phyloP scores from a whole-genome alignment of 192 early-diverging fungal genomes.

The Chytriomyces sp. region DNA sequence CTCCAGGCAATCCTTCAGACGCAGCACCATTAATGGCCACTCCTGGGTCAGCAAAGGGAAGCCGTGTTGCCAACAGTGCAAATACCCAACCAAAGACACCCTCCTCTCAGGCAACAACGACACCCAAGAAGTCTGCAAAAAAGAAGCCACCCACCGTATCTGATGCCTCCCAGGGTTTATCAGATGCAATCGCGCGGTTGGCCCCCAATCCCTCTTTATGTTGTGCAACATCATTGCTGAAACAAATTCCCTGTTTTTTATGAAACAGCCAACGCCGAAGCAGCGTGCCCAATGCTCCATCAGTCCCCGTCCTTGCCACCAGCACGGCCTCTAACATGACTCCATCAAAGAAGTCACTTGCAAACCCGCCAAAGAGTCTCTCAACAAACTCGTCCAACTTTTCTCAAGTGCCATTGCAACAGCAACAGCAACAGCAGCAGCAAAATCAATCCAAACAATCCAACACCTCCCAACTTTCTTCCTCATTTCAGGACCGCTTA shows the following conservation, averaged over 20 bases:
- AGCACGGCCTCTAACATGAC: not conserved
- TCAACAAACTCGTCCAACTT: not conserved
- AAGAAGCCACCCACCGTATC: too few relatives aligned
- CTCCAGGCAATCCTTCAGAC: too few relatives aligned
- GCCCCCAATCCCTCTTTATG: not conserved
- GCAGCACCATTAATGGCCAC: too few relatives aligned
- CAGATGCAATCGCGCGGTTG: not conserved
- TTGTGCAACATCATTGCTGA: not conserved
- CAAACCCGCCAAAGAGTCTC: slow-evolving; percentile 2
- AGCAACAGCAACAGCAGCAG: not conserved
- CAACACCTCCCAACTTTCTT: not conserved
- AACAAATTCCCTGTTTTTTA: not conserved
- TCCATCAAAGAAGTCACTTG: not conserved
- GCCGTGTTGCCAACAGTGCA: too few relatives aligned
- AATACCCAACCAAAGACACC: not conserved
- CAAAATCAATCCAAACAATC: slow-evolving; percentile 3
- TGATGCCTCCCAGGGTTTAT: too few relatives aligned
- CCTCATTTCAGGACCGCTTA: slow-evolving; percentile 14
- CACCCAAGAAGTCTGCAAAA: too few relatives aligned
- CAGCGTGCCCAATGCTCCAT: not conserved
- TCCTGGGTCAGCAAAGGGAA: too few relatives aligned
- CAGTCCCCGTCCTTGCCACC: not conserved
- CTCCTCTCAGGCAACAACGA: not conserved
- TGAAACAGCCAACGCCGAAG: not conserved
- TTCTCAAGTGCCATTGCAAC: not conserved